Conservation (phyloP, 495 filamentous ascomycete genomes). For the Penicillium cinerascens region DNA sequence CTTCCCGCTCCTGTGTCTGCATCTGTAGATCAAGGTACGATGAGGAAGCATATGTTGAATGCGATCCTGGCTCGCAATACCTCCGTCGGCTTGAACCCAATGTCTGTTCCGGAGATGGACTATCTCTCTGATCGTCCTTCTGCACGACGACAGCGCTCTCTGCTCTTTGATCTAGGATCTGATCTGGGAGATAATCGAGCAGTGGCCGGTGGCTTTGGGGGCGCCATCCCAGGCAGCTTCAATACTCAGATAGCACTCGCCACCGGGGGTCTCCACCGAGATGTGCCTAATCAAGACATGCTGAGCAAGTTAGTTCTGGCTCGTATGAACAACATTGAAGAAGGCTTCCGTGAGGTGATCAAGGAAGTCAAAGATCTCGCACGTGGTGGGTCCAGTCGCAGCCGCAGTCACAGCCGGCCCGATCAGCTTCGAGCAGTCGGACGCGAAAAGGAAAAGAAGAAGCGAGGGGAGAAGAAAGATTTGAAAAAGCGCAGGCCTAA, state of each 20-base stretch:
- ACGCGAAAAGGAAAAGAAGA: conserved; percentile 30
- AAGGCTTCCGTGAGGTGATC: conserved; percentile 76
- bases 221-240: conserved; percentile 68
- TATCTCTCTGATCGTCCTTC: conserved; percentile 33
- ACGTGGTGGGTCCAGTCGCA: conserved; percentile 31
- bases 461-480: conserved; percentile 28
- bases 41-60: conserved; percentile 24
- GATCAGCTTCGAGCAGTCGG: conserved; percentile 22
- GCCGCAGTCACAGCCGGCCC: conserved; percentile 28
- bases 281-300: conserved; percentile 52
- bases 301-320: conserved; percentile 84
- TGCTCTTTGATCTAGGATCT: conserved; percentile 66
- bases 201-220: conserved; percentile 47
- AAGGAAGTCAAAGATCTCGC: conserved; percentile 73
- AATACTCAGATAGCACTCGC: conserved; percentile 75
- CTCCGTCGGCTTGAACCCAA: conserved; percentile 46
- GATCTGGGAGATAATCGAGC: conserved; percentile 70
- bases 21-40: conserved; percentile 26
- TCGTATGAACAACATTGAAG: conserved; percentile 86
- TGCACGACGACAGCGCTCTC: conserved; percentile 43
- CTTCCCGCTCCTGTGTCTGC: conserved; percentile 15
- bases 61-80: conserved; percentile 38
- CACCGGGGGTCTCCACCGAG: conserved; percentile 45
- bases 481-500: conserved; percentile 20
- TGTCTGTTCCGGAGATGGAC: conserved; percentile 51